phyloP scores from a whole-genome alignment of 2,329 filamentous ascomycete species.

The Emergomyces orientalis region DNA sequence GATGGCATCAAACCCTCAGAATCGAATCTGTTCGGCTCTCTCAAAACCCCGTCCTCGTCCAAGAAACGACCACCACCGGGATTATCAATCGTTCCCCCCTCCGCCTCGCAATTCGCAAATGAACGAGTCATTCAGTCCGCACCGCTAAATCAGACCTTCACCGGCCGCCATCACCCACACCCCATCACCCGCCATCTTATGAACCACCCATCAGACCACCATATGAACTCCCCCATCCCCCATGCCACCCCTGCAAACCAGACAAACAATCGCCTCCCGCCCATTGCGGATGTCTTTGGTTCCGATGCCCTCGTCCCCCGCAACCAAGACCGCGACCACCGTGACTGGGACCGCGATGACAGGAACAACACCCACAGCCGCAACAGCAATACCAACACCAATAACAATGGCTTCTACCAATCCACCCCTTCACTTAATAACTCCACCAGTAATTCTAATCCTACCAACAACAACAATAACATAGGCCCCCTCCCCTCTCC shows the following conservation, averaged over 20 bases:
- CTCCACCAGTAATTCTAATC: slow-evolving; percentile 1
- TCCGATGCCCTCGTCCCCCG: slow-evolving; percentile 54
- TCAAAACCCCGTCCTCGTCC: slow-evolving; percentile 37
- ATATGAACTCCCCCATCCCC: slow-evolving; percentile 49
- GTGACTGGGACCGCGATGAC: slow-evolving; percentile 6
- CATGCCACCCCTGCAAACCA: slow-evolving; percentile 78
- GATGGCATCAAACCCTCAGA: slow-evolving; percentile 49
- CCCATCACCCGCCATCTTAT: slow-evolving; percentile 67
- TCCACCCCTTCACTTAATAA: slow-evolving; percentile 46
- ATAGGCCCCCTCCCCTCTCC: slow-evolving; percentile 68
- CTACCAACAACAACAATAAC: slow-evolving; percentile 25
- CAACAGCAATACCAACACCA: slow-evolving; percentile 10
- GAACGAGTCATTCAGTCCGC: slow-evolving; percentile 96
- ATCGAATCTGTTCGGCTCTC: slow-evolving; percentile 31
- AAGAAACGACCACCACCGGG: slow-evolving; percentile 60
- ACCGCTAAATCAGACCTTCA: slow-evolving; percentile 89
- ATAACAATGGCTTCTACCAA: slow-evolving; percentile 32
- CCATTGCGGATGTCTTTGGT: slow-evolving; percentile 89
- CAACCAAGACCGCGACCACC: slow-evolving; percentile 28
- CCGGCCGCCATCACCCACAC: slow-evolving; percentile 71
- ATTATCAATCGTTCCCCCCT: slow-evolving; percentile 88
- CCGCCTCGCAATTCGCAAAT: slow-evolving; percentile 81
- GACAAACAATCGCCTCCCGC: slow-evolving; percentile 83
- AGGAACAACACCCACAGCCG: slow-evolving; percentile 12
- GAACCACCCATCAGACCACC: slow-evolving; percentile 58